These are phyloP conservation scores for Trichoderma harzianum DNA, from an alignment of 2,329 filamentous ascomycete species.

Conservation along the genomic window DNA sequence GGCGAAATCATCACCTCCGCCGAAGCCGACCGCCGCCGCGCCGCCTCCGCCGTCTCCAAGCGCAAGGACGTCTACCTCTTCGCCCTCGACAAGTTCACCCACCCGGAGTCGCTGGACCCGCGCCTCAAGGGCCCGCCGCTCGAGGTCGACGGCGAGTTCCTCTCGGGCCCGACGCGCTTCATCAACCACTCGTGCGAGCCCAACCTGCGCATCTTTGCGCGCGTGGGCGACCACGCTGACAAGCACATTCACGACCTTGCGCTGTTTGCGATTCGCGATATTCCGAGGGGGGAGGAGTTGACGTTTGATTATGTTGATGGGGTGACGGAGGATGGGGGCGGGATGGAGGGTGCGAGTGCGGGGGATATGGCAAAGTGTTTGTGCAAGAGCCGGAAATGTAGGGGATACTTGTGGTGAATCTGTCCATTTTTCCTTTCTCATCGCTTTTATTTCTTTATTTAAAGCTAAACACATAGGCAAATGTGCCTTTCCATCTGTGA, in stretches of 20 bases:
- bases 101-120: constrained; percentile 53
- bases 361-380: constrained; percentile 56
- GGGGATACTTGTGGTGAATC: constrained; percentile 65
- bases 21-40: constrained; percentile 65
- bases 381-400: constrained; percentile 64
- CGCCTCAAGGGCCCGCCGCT: constrained; percentile 54
- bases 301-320: constrained; percentile 79
- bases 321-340: constrained; percentile 49
- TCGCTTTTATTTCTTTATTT: too few relatives aligned
- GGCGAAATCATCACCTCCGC: constrained; percentile 64
- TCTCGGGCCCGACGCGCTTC: constrained; percentile 75
- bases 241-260: constrained; percentile 72
- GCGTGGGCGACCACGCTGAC: constrained; percentile 73
- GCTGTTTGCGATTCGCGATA: constrained; percentile 68
- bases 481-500: neutral
- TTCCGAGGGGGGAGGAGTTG: constrained; percentile 63
- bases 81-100: constrained; percentile 74
- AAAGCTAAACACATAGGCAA: too few relatives aligned
- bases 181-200: constrained; percentile 82
- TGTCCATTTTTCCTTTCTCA: too few relatives aligned
- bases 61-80: constrained; percentile 79
- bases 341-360: constrained; percentile 35
- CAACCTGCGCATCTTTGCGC: constrained; percentile 74
- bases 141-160: constrained; percentile 69
- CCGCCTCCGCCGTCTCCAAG: constrained; percentile 50